phyloP scores from a whole-genome alignment of 1,284 basidiomycete genomes.

The Meira nashicola region DNA sequence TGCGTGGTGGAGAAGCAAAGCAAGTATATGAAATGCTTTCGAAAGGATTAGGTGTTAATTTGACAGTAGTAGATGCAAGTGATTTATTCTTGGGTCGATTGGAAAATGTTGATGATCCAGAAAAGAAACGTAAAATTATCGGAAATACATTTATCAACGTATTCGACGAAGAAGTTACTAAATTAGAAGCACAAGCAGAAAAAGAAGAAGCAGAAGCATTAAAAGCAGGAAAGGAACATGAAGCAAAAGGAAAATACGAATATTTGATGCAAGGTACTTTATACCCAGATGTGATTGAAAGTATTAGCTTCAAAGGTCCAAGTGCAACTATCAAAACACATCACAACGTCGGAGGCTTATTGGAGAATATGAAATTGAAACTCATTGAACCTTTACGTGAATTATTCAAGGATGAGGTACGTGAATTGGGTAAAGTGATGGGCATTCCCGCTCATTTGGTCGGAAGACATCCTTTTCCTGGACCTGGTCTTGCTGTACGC shows the following conservation, averaged over 20 bases:
- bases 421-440: constrained; percentile 82
- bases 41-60: constrained; percentile 88
- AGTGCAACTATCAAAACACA: constrained; percentile 99
- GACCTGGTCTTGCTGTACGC: constrained; percentile 96
- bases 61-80: constrained; percentile 92
- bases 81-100: constrained; percentile 87
- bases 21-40: constrained; percentile 96
- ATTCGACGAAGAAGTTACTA: constrained; percentile 86
- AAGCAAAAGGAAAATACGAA: constrained; percentile 72
- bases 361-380: constrained; percentile 98
- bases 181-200: constrained; percentile 80
- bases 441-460: constrained; percentile 89
- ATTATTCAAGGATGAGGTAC: constrained; percentile 98
- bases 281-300: constrained; percentile 99
- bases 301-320: constrained; percentile 98
- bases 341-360: constrained; percentile 94
- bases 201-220: constrained; percentile 65
- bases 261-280: constrained; percentile 98
- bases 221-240: constrained; percentile 39
- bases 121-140: constrained; percentile 95
- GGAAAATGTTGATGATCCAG: constrained; percentile 87
- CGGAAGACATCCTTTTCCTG: constrained; percentile 97
- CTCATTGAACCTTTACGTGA: constrained; percentile 95
- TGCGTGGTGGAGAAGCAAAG: constrained; percentile 81
- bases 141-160: constrained; percentile 99